Base-by-base conservation (phyloP, 768 basidiomycete genomes). In the Lactarius tabidus region DNA sequence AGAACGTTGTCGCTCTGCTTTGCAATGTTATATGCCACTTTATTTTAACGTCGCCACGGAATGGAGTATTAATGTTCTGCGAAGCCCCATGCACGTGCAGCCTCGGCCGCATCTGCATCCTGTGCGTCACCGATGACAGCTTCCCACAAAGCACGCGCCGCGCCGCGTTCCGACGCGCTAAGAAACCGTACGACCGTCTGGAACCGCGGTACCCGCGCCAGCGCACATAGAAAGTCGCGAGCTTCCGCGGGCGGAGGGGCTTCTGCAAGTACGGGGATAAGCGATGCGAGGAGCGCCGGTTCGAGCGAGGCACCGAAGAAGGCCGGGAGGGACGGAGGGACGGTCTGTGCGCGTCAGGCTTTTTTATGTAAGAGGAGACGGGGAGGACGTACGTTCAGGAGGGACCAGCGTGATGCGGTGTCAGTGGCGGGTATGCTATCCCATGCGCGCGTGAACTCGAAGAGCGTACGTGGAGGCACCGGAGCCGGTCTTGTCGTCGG, bases 261-360 rank as follows among this genome's bases (percentile, higher is more conserved):
- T 0, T 71, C 70, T 9, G 71, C 73, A 67, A 91, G 84, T 3
- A 80, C 81, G 33, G 79, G 75, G 29, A 92, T 72, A 26, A 92
- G 77, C 1, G 84, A 82, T 2, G 78, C 77, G 20, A 93, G 80
- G 31, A 89, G 70, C 1, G 79, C 70, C 0, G 91, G 83, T 52
- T 93, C 91, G 36, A 93, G 79, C 0, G 89, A 89, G 0, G 79
- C 84, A 70, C 87, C 81, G 75, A 89, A 91, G 43, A 93, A 74
- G 1, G 78, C 69, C 1, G 90, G 88, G 31, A 93, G 73, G 20
- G 77, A 75, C 9, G 77, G 55, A 0, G 90, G 84, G 52, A 91
- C 79, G 38, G 77, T 79, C 87, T 91, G 63, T 31, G 18, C 12
- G 58, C 33, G 39, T 60, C 20, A 65, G 17, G 17, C 33, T 31